Conservation (phyloP, 129 eudicot genomes). For the Pittosporum tobira region DNA sequence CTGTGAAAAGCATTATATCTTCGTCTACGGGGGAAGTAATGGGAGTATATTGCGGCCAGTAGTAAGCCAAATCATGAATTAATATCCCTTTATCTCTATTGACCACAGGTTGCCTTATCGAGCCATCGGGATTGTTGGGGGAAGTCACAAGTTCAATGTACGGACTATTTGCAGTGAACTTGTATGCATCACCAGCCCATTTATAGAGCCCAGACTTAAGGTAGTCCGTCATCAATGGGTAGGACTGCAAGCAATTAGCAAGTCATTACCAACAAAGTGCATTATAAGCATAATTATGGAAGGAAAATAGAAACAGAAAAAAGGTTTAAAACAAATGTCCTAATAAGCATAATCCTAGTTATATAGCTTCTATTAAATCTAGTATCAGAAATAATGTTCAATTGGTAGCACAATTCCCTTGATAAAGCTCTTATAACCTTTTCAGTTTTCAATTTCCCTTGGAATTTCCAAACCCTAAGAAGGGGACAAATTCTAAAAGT, state of each 20-base stretch:
- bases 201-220: constrained; percentile 74
- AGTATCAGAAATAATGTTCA: too few species aligned
- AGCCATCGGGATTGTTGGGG: constrained; percentile 95
- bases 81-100: constrained; percentile 51
- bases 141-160: constrained; percentile 85
- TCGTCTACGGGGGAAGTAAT: constrained; percentile 54
- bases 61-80: constrained; percentile 87
- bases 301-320: neutral
- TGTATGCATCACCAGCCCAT: constrained; percentile 77
- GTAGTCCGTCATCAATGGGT: constrained; percentile 65
- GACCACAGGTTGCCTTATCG: constrained; percentile 54
- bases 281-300: too few species aligned
- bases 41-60: constrained; percentile 97
- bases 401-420: too few species aligned
- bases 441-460: neutral
- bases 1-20: constrained; percentile 94
- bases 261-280: neutral
- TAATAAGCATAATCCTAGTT: too few species aligned
- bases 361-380: too few species aligned
- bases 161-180: constrained; percentile 42
- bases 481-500: neutral
- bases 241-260: constrained; percentile 51
- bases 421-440: too few species aligned
- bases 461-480: neutral
- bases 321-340: too few species aligned